A percentile compares a stretch with the other conserved stretches of the same genome.
Conservation (phyloP, 306 rosid species). For the Begonia loranthoides region DNA sequence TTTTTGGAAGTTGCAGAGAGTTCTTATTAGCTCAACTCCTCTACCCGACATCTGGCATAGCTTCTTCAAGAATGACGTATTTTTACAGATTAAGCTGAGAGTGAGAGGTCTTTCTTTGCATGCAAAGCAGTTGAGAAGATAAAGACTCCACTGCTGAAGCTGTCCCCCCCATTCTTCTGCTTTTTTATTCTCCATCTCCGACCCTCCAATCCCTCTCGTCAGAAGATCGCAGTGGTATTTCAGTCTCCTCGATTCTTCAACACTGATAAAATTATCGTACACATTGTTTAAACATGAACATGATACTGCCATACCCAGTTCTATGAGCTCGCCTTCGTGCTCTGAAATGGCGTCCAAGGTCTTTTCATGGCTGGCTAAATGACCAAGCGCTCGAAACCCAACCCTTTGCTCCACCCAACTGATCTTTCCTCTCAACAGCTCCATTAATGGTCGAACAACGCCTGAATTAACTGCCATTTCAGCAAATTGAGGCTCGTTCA, state of each 20-base stretch:
- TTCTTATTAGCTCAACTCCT: constrained; percentile 40
- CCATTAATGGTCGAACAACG: constrained; percentile 34
- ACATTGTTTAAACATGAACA: constrained; percentile 29
- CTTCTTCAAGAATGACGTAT: constrained; percentile 18
- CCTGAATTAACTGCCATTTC: constrained; percentile 33
- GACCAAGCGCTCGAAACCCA: constrained; percentile 55
- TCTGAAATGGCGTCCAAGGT: constrained; percentile 29
- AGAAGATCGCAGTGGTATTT: constrained; percentile 45
- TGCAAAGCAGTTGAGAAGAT: constrained; percentile 42
- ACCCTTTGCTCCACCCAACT: constrained; percentile 73
- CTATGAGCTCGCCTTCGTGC: constrained; percentile 27
- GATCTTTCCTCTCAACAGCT: constrained; percentile 43
- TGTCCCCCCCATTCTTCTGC: constrained; percentile 71
- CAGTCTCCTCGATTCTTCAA: constrained; percentile 26
- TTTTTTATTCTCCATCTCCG: constrained; percentile 36
- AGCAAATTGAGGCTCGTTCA: constrained; percentile 36
- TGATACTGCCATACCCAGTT: constrained; percentile 28
- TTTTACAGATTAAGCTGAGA: constrained; percentile 34
- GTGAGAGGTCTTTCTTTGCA: constrained; percentile 33
- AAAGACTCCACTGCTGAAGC: constrained; percentile 53
- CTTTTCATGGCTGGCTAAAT: constrained; percentile 36
- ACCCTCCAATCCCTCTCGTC: constrained; percentile 47
- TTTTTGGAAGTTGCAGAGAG: constrained; percentile 30
- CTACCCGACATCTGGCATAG: constrained; percentile 56
- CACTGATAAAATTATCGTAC: constrained; percentile 24